phyloP scores from a whole-genome alignment of 805 yeast species.

The Wickerhamiella azyma region DNA sequence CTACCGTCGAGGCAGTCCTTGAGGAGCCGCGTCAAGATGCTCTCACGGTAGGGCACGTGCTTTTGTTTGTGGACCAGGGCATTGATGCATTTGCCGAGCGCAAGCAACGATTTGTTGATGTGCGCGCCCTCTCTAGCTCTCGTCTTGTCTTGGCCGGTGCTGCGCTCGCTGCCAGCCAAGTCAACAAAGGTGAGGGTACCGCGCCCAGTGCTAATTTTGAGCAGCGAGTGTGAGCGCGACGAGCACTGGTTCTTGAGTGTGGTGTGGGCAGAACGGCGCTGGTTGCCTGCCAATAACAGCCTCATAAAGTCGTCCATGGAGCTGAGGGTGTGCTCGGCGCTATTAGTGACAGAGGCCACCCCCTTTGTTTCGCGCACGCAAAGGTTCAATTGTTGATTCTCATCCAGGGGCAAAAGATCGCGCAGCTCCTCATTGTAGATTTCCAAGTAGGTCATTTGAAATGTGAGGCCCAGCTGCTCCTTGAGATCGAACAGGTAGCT shows the following conservation, averaged over 20 bases:
- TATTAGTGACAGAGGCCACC: slow-evolving; percentile 55
- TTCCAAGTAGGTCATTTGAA: slow-evolving; percentile 57
- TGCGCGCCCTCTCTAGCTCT: slow-evolving; percentile 84
- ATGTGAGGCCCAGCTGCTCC: slow-evolving; percentile 42
- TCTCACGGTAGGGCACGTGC: slow-evolving; percentile 72
- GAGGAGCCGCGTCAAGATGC: slow-evolving; percentile 72
- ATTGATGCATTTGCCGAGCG: slow-evolving; percentile 65
- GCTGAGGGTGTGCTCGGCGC: slow-evolving; percentile 47
- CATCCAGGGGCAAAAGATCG: slow-evolving; percentile 54
- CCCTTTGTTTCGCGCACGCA: slow-evolving; percentile 50
- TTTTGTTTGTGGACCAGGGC: slow-evolving; percentile 4
- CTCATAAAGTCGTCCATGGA: slow-evolving; percentile 20
- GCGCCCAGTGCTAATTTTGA: slow-evolving; percentile 51
- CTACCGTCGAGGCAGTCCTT: slow-evolving; percentile 88
- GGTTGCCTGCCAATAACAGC: slow-evolving; percentile 11
- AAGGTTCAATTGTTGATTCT: slow-evolving; percentile 25
- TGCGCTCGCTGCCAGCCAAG: slow-evolving; percentile 90
- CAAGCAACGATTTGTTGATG: slow-evolving; percentile 74
- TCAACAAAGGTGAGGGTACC: slow-evolving; percentile 65
- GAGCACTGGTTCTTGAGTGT: slow-evolving; percentile 86
- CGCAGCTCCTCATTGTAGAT: slow-evolving; percentile 82
- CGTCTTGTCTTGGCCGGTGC: slow-evolving; percentile 66
- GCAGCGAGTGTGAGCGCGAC: slow-evolving; percentile 85
- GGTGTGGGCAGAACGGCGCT: slow-evolving; percentile 57
- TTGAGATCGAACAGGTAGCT: slow-evolving; percentile 55